phyloP scores from a whole-genome alignment of 164 flowering plant species.

The Stephania japonica region DNA sequence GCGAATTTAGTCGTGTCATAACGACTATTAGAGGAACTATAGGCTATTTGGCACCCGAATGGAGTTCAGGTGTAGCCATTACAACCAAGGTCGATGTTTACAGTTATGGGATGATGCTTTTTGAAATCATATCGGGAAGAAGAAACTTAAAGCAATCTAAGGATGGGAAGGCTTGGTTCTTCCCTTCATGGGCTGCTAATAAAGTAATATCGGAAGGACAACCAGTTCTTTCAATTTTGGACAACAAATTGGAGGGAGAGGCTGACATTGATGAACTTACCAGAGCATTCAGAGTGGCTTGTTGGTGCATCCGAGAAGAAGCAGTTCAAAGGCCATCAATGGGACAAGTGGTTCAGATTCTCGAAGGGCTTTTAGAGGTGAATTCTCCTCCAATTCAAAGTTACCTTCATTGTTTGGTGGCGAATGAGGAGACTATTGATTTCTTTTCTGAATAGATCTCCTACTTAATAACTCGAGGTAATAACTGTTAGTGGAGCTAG shows the following conservation, averaged over 20 bases:
- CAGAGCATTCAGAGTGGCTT: constrained; percentile 26
- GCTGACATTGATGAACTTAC: constrained; percentile 25
- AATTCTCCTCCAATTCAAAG: neutral
- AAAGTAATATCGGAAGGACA: constrained; percentile 10
- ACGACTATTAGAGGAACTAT: constrained; percentile 38
- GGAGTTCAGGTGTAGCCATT: constrained; percentile 33
- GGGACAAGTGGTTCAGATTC: constrained; percentile 14
- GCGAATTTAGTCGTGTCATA: constrained; percentile 39
- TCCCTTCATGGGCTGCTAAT: constrained; percentile 30
- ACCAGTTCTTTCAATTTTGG: constrained; percentile 19
- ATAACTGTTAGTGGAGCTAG: too few relatives aligned
- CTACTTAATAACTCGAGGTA: too few relatives aligned
- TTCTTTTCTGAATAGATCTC: too few relatives aligned
- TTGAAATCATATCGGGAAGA: neutral
- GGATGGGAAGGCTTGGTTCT: constrained; percentile 16
- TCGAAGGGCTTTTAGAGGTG: neutral
- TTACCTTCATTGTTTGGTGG: too few relatives aligned
- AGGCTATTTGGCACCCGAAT: constrained; percentile 42
- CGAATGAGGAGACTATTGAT: too few relatives aligned
- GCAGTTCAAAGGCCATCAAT: constrained; percentile 31
- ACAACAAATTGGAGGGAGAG: constrained; percentile 19
- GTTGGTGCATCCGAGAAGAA: constrained; percentile 36
- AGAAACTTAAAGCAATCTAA: constrained; percentile 9
- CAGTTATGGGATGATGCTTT: neutral
- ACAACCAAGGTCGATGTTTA: constrained; percentile 20